phyloP scores from a whole-genome alignment of 805 yeast genomes.

The Pichia kluyveri region DNA sequence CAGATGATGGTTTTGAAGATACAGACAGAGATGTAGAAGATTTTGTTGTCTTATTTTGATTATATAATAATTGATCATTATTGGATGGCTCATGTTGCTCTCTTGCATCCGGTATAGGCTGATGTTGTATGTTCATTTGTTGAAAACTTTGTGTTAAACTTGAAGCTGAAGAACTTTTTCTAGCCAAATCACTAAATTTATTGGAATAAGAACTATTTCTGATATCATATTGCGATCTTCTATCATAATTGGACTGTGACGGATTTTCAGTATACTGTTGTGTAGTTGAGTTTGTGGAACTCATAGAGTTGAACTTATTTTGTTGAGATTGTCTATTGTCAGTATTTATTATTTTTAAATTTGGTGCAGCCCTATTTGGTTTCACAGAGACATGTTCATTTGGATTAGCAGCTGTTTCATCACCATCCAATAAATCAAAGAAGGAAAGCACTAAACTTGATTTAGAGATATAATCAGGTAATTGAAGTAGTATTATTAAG shows the following conservation, averaged over 20 bases:
- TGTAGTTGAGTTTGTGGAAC: not conserved
- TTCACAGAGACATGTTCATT: constrained; percentile 16
- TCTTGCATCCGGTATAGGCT: not conserved
- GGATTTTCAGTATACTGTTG: constrained; percentile 35
- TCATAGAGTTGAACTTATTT: not conserved
- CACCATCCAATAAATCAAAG: constrained; percentile 61
- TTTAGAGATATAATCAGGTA: constrained; percentile 71
- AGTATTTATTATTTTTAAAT: constrained; percentile 19
- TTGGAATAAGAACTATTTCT: constrained; percentile 12
- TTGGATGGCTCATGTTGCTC: not conserved
- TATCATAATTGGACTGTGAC: constrained; percentile 40
- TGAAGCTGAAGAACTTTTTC: constrained; percentile 6
- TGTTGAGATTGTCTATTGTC: constrained; percentile 9
- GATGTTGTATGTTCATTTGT: not conserved
- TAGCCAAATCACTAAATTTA: constrained; percentile 16
- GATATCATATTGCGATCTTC: constrained; percentile 41
- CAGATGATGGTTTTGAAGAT: not conserved
- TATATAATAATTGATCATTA: not conserved
- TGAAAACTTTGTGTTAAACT: not conserved
- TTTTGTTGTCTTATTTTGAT: not conserved
- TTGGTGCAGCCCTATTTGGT: constrained; percentile 25
- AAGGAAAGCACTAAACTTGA: constrained; percentile 59
- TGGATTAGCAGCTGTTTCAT: constrained; percentile 18
- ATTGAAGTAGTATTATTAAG: constrained; percentile 44
- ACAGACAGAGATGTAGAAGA: not conserved